Base-by-base conservation (phyloP, 305 asterid genomes). In the Fraxinus paxiana region DNA sequence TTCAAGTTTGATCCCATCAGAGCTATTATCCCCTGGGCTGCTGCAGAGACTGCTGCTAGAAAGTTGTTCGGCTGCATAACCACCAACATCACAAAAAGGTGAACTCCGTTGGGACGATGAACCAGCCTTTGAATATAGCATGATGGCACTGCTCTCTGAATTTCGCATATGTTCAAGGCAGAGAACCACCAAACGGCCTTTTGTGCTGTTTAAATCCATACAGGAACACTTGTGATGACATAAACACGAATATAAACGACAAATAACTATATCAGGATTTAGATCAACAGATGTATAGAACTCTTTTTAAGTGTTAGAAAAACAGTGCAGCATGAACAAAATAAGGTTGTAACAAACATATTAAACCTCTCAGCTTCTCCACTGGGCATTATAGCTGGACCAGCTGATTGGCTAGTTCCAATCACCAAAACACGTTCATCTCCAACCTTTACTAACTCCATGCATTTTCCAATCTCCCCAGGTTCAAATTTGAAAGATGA, bases 281-380 rank as follows among this genome's bases (percentile, higher is more conserved):
- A 65, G 73, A 65, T 65, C 81, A 73, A 72, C 15, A 31, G 13
- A 33, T 33, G 43, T 6, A 70, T 70, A n/a, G 75, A 69, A 69
- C 31, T 8, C 51, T 41, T 12, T 38, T 6, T 4, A 22, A 33
- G 46, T 70, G 13, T 31, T 31, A 15, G 26, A 1, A 31, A 30
- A 70, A 28, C 63, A 79, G 46, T 34, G 46, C 7, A 76, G 30
- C 24, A 51, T 18, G 81, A 77, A 73, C 63, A 71, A 82, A 24
- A 3, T 6, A 22, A 5, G 72, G 76, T 9, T 18, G 61, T 51
- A 72, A 33, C 74, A 67, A 59, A 85, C 80, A 88, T 73, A 35
- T 77, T 74, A 20, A 71, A 96, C 99, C 97, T 92, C 89, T 92
- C 99, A 85, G 99, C 98, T 92, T 96, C 99, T 82, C 99, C 99